Evolutionary conservation across 805 yeast genomes (phyloP), one percentile per base, ranked within the genome.

Genomic region (Sungouiella blattae): DNA sequence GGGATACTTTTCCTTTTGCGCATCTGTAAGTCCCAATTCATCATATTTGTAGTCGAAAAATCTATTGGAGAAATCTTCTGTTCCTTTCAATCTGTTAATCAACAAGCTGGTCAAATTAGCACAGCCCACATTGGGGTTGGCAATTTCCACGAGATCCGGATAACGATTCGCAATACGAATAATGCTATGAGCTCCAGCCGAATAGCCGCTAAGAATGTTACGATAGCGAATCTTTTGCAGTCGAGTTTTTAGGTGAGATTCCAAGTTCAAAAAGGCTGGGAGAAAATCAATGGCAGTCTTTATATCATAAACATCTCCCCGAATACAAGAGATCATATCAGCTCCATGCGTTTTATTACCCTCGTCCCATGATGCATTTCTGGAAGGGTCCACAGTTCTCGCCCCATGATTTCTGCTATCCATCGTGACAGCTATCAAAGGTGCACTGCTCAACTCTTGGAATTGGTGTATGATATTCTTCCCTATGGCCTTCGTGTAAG

Each of bases 361-460:
- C 3, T 49, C 49, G 1, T 39, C 42, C 83, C 83, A 78, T 15
- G 59, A 57, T 3, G 46, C 33, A 51, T 75, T 77, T 24, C 55
- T 51, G 11, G 21, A 20, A 4, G 40, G 48, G 28, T 65, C 62
- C 4, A 72, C 52, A 7, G 46, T 33, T 23, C 84, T 58, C 15
- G 57, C 57, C 3, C 85, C 83, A 47, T 78, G 84, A 51, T 78
- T 78, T 22, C 80, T 63, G 40, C 59, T 49, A 46, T 78, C 84
- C 42, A 73, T 73, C 0, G 75, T 61, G 8, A 74, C 73, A 29
- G 71, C 70, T 23, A 78, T 61, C 35, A 73, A 44, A 11, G 71
- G 71, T 1, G 45, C 47, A 5, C 42, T 36, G 6, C 36, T 30
- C 5, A 29, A 33, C 3, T 55, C 49, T 13, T 37, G 33, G 41